These are phyloP conservation scores for Cystobasidium sp. DNA, from an alignment of 1,284 basidiomycete genomes.

Conservation along the genomic window DNA sequence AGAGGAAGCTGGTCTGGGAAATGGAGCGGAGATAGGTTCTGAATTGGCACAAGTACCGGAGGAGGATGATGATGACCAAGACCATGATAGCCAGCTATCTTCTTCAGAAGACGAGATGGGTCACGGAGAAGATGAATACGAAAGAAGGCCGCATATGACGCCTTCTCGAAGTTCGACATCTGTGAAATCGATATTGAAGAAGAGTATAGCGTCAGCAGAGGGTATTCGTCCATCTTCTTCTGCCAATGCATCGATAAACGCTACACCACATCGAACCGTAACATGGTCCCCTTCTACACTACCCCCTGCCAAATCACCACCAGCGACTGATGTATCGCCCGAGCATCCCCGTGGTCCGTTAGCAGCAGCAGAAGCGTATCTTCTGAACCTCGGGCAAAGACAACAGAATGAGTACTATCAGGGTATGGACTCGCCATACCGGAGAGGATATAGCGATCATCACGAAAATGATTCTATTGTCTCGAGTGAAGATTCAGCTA, in stretches of 20 bases:
- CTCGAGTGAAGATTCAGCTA: constrained; percentile 24
- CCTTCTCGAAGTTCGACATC: constrained; percentile 39
- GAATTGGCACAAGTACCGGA: background rate
- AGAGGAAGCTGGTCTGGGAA: background rate
- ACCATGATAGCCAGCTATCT: background rate
- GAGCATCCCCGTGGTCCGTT: constrained; percentile 38
- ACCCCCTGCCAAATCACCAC: constrained; percentile 32
- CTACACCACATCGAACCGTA: constrained; percentile 35
- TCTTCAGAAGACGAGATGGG: constrained; percentile 15
- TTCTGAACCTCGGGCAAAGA: constrained; percentile 26
- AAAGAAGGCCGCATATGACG: constrained; percentile 7
- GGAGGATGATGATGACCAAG: constrained; percentile 10
- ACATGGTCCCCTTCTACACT: constrained; percentile 39
- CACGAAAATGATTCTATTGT: constrained; percentile 6
- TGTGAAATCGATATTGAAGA: constrained; percentile 43
- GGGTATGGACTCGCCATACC: constrained; percentile 11
- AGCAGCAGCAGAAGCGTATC: constrained; percentile 25
- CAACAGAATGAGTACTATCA: constrained; percentile 31
- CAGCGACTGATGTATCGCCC: constrained; percentile 20
- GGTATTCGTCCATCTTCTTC: background rate
- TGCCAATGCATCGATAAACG: background rate
- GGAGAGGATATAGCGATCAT: background rate
- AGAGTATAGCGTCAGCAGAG: constrained; percentile 31
- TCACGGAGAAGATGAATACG: constrained; percentile 22
- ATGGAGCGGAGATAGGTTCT: too few relatives aligned